phyloP scores from a whole-genome alignment of 768 basidiomycete genomes.

The Lactifluus volemus region DNA sequence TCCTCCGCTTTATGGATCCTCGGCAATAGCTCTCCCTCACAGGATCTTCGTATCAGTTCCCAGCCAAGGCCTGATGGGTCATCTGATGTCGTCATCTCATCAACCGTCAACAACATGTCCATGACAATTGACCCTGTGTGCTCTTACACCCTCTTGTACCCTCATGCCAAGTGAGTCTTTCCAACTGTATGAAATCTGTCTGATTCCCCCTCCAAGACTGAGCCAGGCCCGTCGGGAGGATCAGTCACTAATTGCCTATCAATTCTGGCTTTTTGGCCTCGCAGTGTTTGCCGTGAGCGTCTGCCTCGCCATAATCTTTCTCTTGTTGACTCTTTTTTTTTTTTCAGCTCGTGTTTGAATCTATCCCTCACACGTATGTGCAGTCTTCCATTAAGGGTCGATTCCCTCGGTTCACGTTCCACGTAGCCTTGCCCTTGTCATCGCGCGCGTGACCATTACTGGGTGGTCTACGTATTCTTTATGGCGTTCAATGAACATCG shows the following conservation, averaged over 20 bases:
- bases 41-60: background rate
- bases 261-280: constrained; percentile 19
- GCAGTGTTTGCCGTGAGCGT: constrained; percentile 18
- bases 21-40: background rate
- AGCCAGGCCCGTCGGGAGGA: constrained; percentile 13
- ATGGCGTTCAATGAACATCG: constrained; percentile 36
- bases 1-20: background rate
- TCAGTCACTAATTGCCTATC: constrained; percentile 12
- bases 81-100: background rate
- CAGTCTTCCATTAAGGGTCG: background rate
- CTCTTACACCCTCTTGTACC: constrained; percentile 10
- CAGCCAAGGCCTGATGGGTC: background rate
- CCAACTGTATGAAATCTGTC: background rate
- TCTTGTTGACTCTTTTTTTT: background rate
- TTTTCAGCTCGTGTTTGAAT: constrained; percentile 36
- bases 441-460: constrained; percentile 38
- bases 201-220: background rate
- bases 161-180: constrained; percentile 3
- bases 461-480: constrained; percentile 45
- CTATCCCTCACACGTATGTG: constrained; percentile 46
- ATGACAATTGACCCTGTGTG: constrained; percentile 5
- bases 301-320: background rate
- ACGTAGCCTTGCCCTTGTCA: constrained; percentile 38
- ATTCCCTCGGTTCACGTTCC: background rate
- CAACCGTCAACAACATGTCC: background rate